Evolutionary conservation across 2,329 filamentous ascomycete genomes (phyloP).

Genomic region (Xylaria sp.): DNA sequence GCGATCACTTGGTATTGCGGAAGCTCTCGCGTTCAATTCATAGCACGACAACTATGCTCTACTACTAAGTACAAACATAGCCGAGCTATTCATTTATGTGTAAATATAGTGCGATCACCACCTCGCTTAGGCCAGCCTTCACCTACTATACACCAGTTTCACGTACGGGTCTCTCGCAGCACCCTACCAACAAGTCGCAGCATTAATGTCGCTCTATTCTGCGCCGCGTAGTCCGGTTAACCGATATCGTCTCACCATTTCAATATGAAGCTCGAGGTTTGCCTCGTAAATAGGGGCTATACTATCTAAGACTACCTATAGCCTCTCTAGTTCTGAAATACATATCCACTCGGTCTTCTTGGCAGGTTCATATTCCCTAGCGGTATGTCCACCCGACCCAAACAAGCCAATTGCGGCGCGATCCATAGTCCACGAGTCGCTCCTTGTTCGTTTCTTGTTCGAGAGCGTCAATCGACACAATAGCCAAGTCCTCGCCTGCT

Average conservation of each 20-base stretch:
- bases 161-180: background rate
- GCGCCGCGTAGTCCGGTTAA: background rate
- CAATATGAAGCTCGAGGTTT: background rate
- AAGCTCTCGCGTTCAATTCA: background rate
- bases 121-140: background rate
- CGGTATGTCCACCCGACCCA: background rate
- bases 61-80: background rate
- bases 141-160: background rate
- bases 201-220: background rate
- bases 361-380: constrained; percentile 13
- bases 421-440: background rate
- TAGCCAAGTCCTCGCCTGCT: background rate
- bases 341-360: constrained; percentile 14
- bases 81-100: background rate
- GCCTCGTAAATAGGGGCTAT: too few relatives aligned
- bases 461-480: background rate
- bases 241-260: constrained; percentile 12
- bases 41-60: background rate
- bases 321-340: too few relatives aligned
- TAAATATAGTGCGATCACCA: background rate
- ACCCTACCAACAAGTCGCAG: background rate
- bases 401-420: background rate
- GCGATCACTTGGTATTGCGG: background rate
- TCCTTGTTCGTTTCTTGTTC: background rate
- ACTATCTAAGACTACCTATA: constrained; percentile 13